Conservation (phyloP, 345 rosid genomes). For the Melaleuca quinquenervia region DNA sequence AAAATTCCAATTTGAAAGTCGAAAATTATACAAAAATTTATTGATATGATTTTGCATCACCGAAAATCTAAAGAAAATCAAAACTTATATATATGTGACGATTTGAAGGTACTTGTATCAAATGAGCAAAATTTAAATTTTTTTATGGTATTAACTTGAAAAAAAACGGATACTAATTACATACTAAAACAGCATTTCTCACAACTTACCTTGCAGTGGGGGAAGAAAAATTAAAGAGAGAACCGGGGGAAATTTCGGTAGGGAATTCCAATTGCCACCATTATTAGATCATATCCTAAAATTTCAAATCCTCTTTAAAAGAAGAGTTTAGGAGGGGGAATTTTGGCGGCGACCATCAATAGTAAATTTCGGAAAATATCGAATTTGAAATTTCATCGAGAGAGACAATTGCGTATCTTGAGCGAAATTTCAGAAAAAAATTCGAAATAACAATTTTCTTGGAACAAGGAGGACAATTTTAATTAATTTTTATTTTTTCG, state of each 20-base stretch:
- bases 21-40: too few relatives aligned
- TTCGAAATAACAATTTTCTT: too few relatives aligned
- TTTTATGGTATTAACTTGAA: neutral
- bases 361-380: neutral
- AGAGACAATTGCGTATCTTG: neutral
- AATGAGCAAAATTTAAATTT: too few relatives aligned
- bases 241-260: neutral
- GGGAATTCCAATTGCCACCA: neutral
- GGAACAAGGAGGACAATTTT: neutral
- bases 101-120: too few relatives aligned
- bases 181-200: neutral
- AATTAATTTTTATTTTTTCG: neutral
- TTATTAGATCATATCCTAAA: neutral
- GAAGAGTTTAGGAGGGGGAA: neutral
- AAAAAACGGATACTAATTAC: neutral
- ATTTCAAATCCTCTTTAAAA: neutral
- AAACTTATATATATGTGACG: too few relatives aligned
- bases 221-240: neutral
- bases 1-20: too few relatives aligned
- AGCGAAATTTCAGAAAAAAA: neutral
- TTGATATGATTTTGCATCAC: too few relatives aligned
- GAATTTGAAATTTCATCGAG: rapidly evolving
- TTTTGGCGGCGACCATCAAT: neutral
- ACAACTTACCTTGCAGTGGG: neutral
- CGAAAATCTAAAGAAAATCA: too few relatives aligned